Evolutionary conservation across 805 yeast species (phyloP).

Genomic region (Metschnikowia vanudenii): DNA sequence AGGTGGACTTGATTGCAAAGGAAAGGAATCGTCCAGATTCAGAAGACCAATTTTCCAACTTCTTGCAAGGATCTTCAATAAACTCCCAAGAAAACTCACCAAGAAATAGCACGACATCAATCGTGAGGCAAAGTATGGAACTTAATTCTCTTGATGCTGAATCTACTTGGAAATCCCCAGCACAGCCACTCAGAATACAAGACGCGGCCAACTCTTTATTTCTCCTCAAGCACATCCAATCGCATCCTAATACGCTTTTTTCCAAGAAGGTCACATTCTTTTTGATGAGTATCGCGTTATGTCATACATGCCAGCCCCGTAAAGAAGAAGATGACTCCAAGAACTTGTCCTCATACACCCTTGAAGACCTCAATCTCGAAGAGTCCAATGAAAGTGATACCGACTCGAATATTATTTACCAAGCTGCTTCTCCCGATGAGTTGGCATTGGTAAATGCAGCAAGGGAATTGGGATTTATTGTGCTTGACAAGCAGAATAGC

Average conservation of each 20-base stretch:
- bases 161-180: constrained; percentile 47
- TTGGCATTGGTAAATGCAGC: constrained; percentile 93
- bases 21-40: constrained; percentile 18
- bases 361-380: constrained; percentile 20
- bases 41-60: constrained; percentile 3
- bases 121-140: constrained; percentile 37
- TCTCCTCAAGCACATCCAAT: constrained; percentile 66
- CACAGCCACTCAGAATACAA: constrained; percentile 45
- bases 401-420: constrained; percentile 66
- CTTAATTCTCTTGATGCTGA: constrained; percentile 23
- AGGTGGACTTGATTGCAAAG: constrained; percentile 48
- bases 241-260: constrained; percentile 66
- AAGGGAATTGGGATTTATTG: constrained; percentile 89
- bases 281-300: constrained; percentile 75
- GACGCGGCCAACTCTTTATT: constrained; percentile 53
- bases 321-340: constrained; percentile 20
- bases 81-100: constrained; percentile 8
- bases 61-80: constrained; percentile 1
- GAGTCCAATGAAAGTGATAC: constrained; percentile 12
- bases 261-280: constrained; percentile 76
- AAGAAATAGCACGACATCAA: constrained; percentile 31
- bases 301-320: constrained; percentile 88
- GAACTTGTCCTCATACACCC: constrained; percentile 19
- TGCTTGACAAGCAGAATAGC: constrained; percentile 63
- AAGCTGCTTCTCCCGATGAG: constrained; percentile 96